These are phyloP conservation scores for Candida peoriensis DNA, from an alignment of 805 yeast genomes.

Conservation along the genomic window DNA sequence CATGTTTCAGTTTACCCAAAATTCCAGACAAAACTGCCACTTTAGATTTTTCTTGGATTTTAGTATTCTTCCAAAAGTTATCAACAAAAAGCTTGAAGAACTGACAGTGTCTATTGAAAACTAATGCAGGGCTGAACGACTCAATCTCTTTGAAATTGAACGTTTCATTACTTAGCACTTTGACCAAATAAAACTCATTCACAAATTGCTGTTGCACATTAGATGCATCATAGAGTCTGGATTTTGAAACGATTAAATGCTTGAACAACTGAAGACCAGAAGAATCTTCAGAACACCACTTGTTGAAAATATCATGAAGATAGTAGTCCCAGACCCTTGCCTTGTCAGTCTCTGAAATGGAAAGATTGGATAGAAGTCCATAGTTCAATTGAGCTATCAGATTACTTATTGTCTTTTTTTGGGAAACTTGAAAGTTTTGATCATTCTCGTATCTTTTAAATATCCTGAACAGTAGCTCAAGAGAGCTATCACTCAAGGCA, in stretches of 20 bases:
- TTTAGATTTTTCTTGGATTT: neutral
- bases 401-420: too few species aligned
- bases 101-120: neutral
- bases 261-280: neutral
- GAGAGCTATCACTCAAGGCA: too few species aligned
- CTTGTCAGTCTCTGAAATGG: too few species aligned
- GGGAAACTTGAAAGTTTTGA: too few species aligned
- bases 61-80: slow-evolving; percentile 2
- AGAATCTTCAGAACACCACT: too few species aligned
- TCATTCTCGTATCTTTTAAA: too few species aligned
- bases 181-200: neutral
- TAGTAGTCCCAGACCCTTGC: too few species aligned
- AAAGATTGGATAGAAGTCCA: too few species aligned
- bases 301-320: too few species aligned
- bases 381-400: too few species aligned
- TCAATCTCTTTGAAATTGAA: slow-evolving; percentile 2
- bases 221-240: neutral
- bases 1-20: slow-evolving; percentile 3
- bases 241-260: neutral
- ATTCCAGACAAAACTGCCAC: slow-evolving; percentile 3
- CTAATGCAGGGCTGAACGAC: neutral
- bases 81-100: slow-evolving; percentile 1
- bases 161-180: slow-evolving; percentile 2
- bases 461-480: too few species aligned
- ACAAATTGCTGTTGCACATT: neutral